Percentiles rank a stretch among this genome's conserved stretches.
phyloP scores from a whole-genome alignment of 2,329 filamentous ascomycete species.

The Cordyceps cateniannulata region DNA sequence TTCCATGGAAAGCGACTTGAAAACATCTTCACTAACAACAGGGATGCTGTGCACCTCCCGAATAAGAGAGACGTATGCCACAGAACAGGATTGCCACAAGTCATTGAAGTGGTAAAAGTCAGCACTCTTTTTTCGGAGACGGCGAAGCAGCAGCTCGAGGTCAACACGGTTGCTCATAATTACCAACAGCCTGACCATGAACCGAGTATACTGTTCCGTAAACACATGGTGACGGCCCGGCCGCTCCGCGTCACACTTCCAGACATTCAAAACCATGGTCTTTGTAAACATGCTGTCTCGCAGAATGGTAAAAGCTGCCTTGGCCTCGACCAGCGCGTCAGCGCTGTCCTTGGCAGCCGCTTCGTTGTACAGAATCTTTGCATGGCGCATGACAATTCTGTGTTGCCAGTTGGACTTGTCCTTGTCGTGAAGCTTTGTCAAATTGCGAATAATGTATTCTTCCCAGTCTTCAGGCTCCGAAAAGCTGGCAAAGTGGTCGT shows the following conservation, averaged over 20 bases:
- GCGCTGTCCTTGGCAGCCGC: slow-evolving; percentile 26
- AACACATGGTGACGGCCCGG: slow-evolving; percentile 88
- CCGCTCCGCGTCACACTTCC: slow-evolving; percentile 83
- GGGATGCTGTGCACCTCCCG: slow-evolving; percentile 41
- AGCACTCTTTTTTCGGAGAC: slow-evolving; percentile 73
- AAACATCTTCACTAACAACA: slow-evolving; percentile 44
- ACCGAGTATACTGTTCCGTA: slow-evolving; percentile 77
- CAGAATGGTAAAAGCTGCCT: slow-evolving; percentile 74
- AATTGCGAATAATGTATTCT: slow-evolving; percentile 44
- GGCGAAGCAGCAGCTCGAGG: slow-evolving; percentile 70
- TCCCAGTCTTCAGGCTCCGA: slow-evolving; percentile 52
- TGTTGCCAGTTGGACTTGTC: slow-evolving; percentile 97
- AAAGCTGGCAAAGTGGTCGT: slow-evolving; percentile 30
- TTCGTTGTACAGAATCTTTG: slow-evolving; percentile 47
- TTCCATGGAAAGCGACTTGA: slow-evolving; percentile 46
- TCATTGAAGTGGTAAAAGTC: slow-evolving; percentile 63
- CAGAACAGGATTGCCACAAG: slow-evolving; percentile 51
- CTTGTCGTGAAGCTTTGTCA: slow-evolving; percentile 53
- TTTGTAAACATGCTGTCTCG: slow-evolving; percentile 74
- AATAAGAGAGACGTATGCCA: slow-evolving; percentile 47
- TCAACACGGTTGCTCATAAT: slow-evolving; percentile 68
- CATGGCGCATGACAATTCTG: slow-evolving; percentile 74
- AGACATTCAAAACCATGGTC: slow-evolving; percentile 90
- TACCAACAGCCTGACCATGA: slow-evolving; percentile 69
- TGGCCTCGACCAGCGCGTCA: slow-evolving; percentile 56